Percentiles rank a stretch among this genome's conserved stretches.
Evolutionary conservation across 495 filamentous ascomycete genomes (phyloP).

Genomic region (Aspergillus indologenus): DNA sequence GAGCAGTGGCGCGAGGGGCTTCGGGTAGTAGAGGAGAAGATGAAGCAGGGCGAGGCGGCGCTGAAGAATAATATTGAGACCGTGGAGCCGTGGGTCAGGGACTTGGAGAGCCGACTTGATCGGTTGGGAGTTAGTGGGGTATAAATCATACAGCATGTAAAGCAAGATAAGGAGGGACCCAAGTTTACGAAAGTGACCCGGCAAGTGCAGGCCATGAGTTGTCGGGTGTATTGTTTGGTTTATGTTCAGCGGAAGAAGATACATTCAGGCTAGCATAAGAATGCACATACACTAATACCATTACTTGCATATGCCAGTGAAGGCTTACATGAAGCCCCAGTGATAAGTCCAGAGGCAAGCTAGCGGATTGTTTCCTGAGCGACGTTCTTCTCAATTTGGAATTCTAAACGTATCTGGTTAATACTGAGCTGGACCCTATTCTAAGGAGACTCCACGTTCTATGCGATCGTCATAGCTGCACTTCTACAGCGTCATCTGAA

Average conservation of each 20-base stretch:
- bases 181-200: not conserved
- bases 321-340: no score
- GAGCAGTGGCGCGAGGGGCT: slow-evolving; percentile 82
- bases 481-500: no score
- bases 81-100: slow-evolving; percentile 85
- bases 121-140: slow-evolving; percentile 38
- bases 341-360: no score
- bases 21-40: slow-evolving; percentile 69
- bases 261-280: not conserved
- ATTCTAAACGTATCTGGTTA: no score
- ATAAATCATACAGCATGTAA: not conserved
- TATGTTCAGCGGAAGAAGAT: not conserved
- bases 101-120: slow-evolving; percentile 72
- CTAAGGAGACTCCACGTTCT: no score
- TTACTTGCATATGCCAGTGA: not conserved
- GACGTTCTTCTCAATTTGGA: no score
- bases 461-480: no score
- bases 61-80: slow-evolving; percentile 74
- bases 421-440: no score
- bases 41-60: slow-evolving; percentile 64
- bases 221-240: not conserved
- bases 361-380: no score
- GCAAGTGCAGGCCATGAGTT: not conserved
- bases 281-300: not conserved
- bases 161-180: no score